These are phyloP conservation scores for Hansenula lynferdii DNA, from an alignment of 1,139 yeast genomes.

Conservation along the genomic window DNA sequence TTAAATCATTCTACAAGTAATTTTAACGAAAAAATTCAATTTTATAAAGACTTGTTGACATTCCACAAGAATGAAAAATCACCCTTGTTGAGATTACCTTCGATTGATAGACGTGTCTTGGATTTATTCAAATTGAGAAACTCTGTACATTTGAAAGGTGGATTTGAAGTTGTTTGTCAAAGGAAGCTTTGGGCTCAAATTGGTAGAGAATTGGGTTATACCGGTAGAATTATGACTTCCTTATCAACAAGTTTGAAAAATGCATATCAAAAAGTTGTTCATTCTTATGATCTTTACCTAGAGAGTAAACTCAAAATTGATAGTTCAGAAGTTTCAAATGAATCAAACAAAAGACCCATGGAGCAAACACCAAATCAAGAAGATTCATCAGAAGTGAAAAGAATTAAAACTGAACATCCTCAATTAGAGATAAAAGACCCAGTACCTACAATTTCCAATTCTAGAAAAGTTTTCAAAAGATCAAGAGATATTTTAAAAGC, in stretches of 20 bases:
- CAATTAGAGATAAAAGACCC: conserved; percentile 9
- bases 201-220: conserved; percentile 74
- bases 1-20: conserved; percentile 34
- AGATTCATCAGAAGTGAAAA: neutral
- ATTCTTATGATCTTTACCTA: conserved; percentile 24
- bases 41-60: conserved; percentile 29
- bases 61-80: conserved; percentile 25
- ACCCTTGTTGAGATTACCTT: conserved; percentile 36
- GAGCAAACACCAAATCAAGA: neutral
- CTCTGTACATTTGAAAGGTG: conserved; percentile 53
- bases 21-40: conserved; percentile 26
- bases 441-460: conserved; percentile 38
- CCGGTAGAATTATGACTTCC: conserved; percentile 66
- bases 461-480: conserved; percentile 41
- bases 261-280: conserved; percentile 40
- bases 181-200: conserved; percentile 60
- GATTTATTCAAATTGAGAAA: conserved; percentile 49
- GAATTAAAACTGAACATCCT: neutral
- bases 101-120: conserved; percentile 51
- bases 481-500: conserved; percentile 38
- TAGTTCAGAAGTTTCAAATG: conserved; percentile 8
- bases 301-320: conserved; percentile 5
- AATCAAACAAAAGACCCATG: conserved; percentile 15
- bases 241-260: conserved; percentile 63
- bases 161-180: conserved; percentile 48